Evolutionary conservation across 768 basidiomycete genomes (phyloP), one percentile per base, ranked within the genome.

Genomic region (Auricularia heimuer): DNA sequence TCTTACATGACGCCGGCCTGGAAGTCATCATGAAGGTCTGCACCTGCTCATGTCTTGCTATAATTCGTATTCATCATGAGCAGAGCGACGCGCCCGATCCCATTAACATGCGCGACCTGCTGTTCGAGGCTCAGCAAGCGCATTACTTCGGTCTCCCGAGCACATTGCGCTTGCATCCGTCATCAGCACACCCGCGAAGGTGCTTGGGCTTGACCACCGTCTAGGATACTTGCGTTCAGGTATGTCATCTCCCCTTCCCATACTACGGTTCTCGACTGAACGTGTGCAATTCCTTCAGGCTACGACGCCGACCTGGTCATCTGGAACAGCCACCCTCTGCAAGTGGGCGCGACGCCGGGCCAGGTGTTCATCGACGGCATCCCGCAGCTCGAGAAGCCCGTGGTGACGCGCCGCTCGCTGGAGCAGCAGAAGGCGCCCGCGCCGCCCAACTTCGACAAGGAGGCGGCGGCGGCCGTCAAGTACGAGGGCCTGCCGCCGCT

Each of bases 401-500:
- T 58, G 33, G 65, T 71, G 6, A 62, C 71, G 35, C 29, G 65
- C 18, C 77, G 78, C 65, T 73, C 76, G 0, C 65, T 62, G 2
- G 65, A 69, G 24, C 74, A 77, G 58, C 79, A 79, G 61, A 63
- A 73, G 18, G 69, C 73, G 3, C 89, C 90, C 0, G 76, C 74
- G 51, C 84, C 85, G 1, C 90, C 91, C 0, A 79, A 89, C 69
- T 94, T 88, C 68, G 84, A 87, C 69, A 77, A 81, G 60, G 91
- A 92, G 69, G 84, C 85, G 3, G 74, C 76, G 37, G 80, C 83
- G 37, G 83, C 87, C 1, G 69, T 92, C 45, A 67, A 79, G 44
- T 84, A 85, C 66, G 85, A 92, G 35, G 92, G 92, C 24, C 80
- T 94, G 63, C 89, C 90, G 4, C 89, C 91, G 14, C 77, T 95